Base-by-base conservation (phyloP, 371 early-diverging fungal genomes). In the Ordospora colligata region DNA sequence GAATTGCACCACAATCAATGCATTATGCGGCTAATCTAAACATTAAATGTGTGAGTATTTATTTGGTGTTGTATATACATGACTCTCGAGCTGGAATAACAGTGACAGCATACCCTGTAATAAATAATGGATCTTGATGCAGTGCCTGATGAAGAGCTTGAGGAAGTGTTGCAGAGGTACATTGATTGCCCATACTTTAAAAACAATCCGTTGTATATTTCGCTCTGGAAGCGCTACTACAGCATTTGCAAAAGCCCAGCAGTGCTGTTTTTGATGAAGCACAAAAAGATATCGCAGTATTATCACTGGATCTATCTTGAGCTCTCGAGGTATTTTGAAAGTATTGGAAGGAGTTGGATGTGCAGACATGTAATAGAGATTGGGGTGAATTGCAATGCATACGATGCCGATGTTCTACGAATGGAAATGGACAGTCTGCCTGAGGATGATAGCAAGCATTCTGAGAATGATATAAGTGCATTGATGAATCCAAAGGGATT, bases 181-280 rank as follows among this genome's bases (percentile, higher is more conserved):
- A 54, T 82, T 22, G 69, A 80, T 46, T 77, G 67, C 9, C 79
- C 78, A 45, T 82, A 75, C 67, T 84, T 81, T 73, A 72, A 49
- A 45, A 82, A 84, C 64, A 81, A 82, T 75, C 80, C 83, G 11
- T 69, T 69, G 64, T 82, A 84, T 67, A 77, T 82, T 14, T 53
- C 72, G 3, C 51, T 69, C 32, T 84, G 84, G 84, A 47, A 73
- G 45, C 54, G 65, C 14, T 66, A 69, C 37, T 80, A 70, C 68
- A 17, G 68, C 7, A 51, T 45, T 11, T 51, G 45, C 14, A 68
- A 53, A 14, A 47, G 74, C 66, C 50, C 81, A 2, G 44, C 67
- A 14, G 74, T 84, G 67, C 66, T 84, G 1, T 80, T 84, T 51
- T 73, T 84, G 27, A 79, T 84, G 80, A 74, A 43, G n/a, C 27